Evolutionary conservation across 208 protist genomes (phyloP), one percentile per base, ranked within the genome.

Genomic region (Trichomonas gallinae): DNA sequence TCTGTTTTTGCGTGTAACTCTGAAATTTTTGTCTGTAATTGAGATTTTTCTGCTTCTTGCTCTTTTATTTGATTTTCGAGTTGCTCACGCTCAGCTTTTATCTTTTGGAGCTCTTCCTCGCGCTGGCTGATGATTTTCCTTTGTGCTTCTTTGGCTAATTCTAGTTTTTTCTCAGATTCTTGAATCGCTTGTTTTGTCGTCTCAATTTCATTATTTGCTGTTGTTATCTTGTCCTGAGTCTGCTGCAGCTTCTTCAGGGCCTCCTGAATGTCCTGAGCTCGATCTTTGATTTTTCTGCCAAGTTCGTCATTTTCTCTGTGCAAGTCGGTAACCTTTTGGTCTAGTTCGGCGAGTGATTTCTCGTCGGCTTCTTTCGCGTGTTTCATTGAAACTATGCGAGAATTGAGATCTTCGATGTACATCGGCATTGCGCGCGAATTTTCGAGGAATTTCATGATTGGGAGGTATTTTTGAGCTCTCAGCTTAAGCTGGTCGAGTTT

Each of bases 361-460:
- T 93, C 44, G 17, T 93, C 44, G 3, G 42, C 44, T 34, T 34
- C 44, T 34, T 48, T 93, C 0, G 26, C 15, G 17, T 93, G 0
- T 15, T 9, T 34, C 26, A 93, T 34, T 36, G 23, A 48, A 17
- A 4, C 4, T 58, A 93, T 51, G 44, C 46, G 44, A 8, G 31
- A 49, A 38, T 48, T 93, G 0, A 93, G 38, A 51, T 93, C 87
- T 93, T 93, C 87, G 0, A 93, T 93, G n/a, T 93, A 93, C 87
- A 93, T 93, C 38, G 87, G 87, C 42, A 93, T 48, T 21, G 44
- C 40, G 21, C 87, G 6, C 0, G 87, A 93, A 38, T 93, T 48
- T 3, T 26, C 15, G 26, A 93, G 87, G 45, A 93, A 93, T 58
- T 51, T 26, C 11, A 51, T 38, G 10, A 51, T 1, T 9, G 87